These are phyloP conservation scores for Nyctanthes arbortristis DNA, from an alignment of 257 asterid species.

Conservation along the genomic window DNA sequence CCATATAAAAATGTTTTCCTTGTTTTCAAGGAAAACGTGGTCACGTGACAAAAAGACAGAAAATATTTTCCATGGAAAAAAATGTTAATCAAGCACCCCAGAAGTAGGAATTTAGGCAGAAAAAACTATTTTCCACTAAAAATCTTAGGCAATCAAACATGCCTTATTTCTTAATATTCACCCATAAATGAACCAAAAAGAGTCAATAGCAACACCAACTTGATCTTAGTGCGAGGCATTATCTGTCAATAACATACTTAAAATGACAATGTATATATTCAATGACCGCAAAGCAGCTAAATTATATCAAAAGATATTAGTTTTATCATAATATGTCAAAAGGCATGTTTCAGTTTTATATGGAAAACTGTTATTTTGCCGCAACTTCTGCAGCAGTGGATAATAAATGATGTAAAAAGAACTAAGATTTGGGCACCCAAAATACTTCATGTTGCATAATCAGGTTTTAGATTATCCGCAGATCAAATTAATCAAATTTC, in stretches of 20 bases:
- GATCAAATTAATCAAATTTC: constrained; percentile 8
- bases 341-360: neutral
- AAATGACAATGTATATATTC: constrained; percentile 23
- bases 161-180: constrained; percentile 14
- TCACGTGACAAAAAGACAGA: no score
- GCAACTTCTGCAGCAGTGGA: constrained; percentile 11
- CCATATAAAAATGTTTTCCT: no score
- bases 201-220: constrained; percentile 10
- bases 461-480: constrained; percentile 9
- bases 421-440: neutral
- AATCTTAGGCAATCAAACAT: no score
- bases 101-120: no score
- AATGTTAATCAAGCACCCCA: no score
- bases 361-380: neutral
- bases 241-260: neutral
- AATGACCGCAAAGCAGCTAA: neutral
- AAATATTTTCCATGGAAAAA: no score
- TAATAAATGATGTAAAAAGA: neutral
- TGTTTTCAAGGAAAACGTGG: no score
- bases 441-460: constrained; percentile 10
- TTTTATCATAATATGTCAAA: neutral
- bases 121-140: no score
- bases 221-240: neutral
- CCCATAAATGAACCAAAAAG: constrained; percentile 15
- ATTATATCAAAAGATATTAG: constrained; percentile 1